phyloP scores from a whole-genome alignment of 768 basidiomycete species.

The Cyclocybe cylindracea region DNA sequence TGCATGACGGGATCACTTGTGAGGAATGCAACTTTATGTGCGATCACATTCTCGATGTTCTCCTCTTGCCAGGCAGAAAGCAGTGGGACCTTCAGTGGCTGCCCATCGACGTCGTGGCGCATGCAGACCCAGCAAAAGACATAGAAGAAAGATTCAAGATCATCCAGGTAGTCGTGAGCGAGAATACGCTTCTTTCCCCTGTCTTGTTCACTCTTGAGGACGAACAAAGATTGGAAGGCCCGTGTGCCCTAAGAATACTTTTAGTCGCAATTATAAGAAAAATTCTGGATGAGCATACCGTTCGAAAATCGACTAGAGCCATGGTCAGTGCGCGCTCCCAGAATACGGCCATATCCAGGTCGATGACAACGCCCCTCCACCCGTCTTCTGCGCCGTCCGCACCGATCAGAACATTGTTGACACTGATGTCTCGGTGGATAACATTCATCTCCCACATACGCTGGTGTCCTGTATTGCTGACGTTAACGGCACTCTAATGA shows the following conservation, averaged over 20 bases:
- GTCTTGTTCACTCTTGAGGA: no score
- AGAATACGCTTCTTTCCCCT: no score
- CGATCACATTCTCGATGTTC: no score
- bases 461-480: constrained; percentile 11
- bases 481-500: no score
- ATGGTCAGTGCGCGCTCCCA: background rate
- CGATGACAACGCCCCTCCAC: constrained; percentile 10
- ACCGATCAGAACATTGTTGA: constrained; percentile 17
- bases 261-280: no score
- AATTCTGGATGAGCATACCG: background rate
- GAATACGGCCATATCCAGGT: constrained; percentile 6
- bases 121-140: constrained; percentile 10
- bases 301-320: background rate
- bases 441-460: constrained; percentile 12
- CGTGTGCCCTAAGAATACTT: constrained; percentile 14
- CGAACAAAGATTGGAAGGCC: constrained; percentile 9
- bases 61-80: no score
- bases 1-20: no score
- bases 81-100: no score
- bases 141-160: no score
- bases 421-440: constrained; percentile 24
- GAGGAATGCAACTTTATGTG: no score
- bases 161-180: no score
- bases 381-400: background rate
- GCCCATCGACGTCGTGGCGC: background rate